A percentile compares a stretch with the other conserved stretches of the same genome.
Conservation (phyloP, 352 stramenopile species). For the Pythium vanterpoolii region DNA sequence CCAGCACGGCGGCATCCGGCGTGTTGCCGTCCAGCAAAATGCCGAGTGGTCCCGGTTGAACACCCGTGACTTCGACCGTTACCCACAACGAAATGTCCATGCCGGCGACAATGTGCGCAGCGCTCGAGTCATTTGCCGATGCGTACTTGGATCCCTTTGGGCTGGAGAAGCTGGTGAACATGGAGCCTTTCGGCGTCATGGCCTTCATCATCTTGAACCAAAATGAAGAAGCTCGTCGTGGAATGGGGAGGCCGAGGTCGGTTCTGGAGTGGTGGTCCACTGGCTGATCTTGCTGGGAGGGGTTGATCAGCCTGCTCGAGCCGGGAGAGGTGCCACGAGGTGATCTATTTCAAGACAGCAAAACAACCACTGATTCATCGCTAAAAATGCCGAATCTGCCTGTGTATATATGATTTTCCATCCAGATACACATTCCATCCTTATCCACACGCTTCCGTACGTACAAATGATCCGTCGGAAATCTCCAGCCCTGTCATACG, state of each 20-base stretch:
- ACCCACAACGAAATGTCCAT: slow-evolving; percentile 31
- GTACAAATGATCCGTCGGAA: background rate
- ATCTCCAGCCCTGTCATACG: background rate
- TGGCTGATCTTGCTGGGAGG: too few relatives aligned
- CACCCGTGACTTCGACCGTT: slow-evolving; percentile 37
- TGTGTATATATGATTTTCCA: slow-evolving; percentile 3
- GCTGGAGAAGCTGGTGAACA: slow-evolving; percentile 22
- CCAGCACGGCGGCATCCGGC: slow-evolving; percentile 39
- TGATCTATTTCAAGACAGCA: too few relatives aligned
- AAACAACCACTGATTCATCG: too few relatives aligned
- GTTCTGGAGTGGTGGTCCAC: background rate
- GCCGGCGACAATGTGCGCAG: slow-evolving; percentile 13
- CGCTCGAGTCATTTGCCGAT: too few relatives aligned
- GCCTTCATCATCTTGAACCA: slow-evolving; percentile 24
- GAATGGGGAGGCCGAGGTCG: background rate
- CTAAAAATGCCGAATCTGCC: too few relatives aligned
- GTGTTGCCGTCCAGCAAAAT: slow-evolving; percentile 55
- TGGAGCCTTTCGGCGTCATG: slow-evolving; percentile 2
- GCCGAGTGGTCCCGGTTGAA: slow-evolving; percentile 47
- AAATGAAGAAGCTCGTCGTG: background rate
- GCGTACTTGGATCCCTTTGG: slow-evolving; percentile 10
- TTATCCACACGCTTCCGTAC: slow-evolving; percentile 8
- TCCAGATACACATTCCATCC: slow-evolving; percentile 6
- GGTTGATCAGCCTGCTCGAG: too few relatives aligned
- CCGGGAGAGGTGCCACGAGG: too few relatives aligned